phyloP scores from a whole-genome alignment of 2,329 filamentous ascomycete species.

The Cladorrhinum sp. region DNA sequence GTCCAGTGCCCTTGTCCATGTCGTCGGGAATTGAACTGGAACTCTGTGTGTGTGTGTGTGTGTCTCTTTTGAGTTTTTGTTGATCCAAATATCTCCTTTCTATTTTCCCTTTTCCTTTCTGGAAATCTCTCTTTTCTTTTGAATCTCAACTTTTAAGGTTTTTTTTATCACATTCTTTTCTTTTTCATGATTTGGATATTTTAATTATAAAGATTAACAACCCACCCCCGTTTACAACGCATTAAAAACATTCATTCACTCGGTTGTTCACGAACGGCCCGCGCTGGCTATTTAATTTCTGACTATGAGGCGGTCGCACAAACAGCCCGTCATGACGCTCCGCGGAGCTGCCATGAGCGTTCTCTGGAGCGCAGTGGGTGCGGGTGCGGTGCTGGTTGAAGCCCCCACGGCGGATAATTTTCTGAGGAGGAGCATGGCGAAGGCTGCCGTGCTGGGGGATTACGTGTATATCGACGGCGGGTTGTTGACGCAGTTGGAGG shows the following conservation, averaged over 20 bases:
- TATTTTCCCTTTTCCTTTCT: neutral
- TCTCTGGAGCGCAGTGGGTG: neutral
- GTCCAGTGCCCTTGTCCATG: too few relatives aligned
- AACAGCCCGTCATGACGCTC: neutral
- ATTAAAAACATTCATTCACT: too few relatives aligned
- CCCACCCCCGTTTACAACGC: too few relatives aligned
- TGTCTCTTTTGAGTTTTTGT: neutral
- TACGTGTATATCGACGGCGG: slow-evolving; percentile 3
- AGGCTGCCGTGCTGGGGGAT: neutral
- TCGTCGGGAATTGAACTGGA: neutral
- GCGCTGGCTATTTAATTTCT: neutral
- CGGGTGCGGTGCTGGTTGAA: slow-evolving; percentile 4
- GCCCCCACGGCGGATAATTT: neutral
- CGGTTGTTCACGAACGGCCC: neutral
- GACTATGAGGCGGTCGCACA: neutral
- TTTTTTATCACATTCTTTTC: neutral
- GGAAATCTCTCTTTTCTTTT: too few relatives aligned
- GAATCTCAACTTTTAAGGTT: too few relatives aligned
- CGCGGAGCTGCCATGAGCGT: slow-evolving; percentile 7
- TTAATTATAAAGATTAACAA: too few relatives aligned
- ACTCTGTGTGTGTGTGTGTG: neutral
- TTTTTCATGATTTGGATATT: too few relatives aligned
- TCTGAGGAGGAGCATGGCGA: neutral
- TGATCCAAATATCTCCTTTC: neutral
- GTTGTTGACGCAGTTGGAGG: neutral